Conservation (phyloP, 2,329 filamentous ascomycete species). For the Kalmusia sp. region DNA sequence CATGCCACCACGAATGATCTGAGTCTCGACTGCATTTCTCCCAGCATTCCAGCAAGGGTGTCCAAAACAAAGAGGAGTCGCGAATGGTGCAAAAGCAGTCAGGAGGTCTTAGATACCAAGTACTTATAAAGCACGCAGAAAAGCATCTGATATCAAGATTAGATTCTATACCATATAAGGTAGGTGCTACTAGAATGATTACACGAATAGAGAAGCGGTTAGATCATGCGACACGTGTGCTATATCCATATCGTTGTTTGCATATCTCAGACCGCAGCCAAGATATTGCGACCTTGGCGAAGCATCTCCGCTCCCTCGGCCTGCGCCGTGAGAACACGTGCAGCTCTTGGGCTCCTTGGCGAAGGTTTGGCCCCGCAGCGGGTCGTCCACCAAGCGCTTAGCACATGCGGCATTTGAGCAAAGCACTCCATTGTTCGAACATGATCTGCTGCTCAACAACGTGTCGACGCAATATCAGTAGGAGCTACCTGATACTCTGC, state of each 20-base stretch:
- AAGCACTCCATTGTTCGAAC: too few relatives aligned
- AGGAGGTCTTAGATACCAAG: background rate
- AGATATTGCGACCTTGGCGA: conserved; percentile 3
- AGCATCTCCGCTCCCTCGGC: background rate
- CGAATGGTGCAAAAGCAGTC: background rate
- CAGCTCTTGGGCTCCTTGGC: conserved; percentile 1
- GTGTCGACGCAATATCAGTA: too few relatives aligned
- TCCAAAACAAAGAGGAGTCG: background rate
- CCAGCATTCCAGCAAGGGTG: background rate
- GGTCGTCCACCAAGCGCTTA: too few relatives aligned
- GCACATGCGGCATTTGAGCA: too few relatives aligned
- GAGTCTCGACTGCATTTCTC: conserved; percentile 1
- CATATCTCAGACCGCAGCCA: background rate
- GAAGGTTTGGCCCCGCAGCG: too few relatives aligned
- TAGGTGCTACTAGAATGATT: background rate
- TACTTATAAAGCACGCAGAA: background rate
- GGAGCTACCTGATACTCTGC: too few relatives aligned
- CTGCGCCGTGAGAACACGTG: background rate
- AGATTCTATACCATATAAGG: background rate
- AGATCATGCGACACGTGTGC: background rate
- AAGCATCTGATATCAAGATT: background rate
- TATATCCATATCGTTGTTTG: conserved; percentile 1
- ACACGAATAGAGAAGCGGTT: background rate
- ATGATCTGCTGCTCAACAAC: too few relatives aligned
- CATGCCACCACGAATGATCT: background rate